Base-by-base conservation (phyloP, 2,329 filamentous ascomycete species). In the Torrubiella hemipterigena region DNA sequence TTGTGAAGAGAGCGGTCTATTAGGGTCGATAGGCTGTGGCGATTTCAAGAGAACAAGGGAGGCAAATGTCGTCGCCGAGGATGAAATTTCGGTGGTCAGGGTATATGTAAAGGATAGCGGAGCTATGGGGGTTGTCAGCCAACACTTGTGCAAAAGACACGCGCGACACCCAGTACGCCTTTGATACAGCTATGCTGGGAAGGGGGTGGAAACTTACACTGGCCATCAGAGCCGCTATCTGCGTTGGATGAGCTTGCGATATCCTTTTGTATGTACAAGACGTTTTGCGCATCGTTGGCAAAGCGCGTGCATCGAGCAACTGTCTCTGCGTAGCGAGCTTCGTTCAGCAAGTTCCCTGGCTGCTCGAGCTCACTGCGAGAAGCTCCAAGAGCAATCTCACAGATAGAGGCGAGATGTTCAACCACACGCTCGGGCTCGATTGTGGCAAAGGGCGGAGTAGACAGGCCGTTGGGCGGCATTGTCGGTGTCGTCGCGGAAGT, bases 31-130 rank as follows among this genome's bases (percentile, higher is more conserved):
- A 31, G 87, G 82, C 51, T 80, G 76, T 33, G 89, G 81, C 33
- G 85, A 77, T 65, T 98, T 98, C 43, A 94, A 72, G 46, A 98
- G 74, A 34, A 86, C 82, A 41, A 96, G 77, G 42, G 83, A 94
- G 29, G 84, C 79, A 27, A 81, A 73, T 27, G 86, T 93, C n/a
- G 78, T 78, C 27, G 80, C 65, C 19, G 81, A 78, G 29, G 81
- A 81, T 17, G 80, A 77, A 42, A 96, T 76, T 49, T 96, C 87
- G 41, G 77, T 74, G 26, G 83, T 79, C 40, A 96, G 69, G 14
- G 71, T 80, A 55, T 93, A 98, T 30, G 69, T 69, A 58, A 87
- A 87, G 35, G 61, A 61, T 40, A 58, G 47, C n/a, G 58, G 46
- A 29, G 54, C 61, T 69, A 44, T 27, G 32, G 18, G 24, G 18